Evolutionary conservation across 495 filamentous ascomycete genomes (phyloP), one percentile per base, ranked within the genome.

Genomic region (Tricharina praecox): DNA sequence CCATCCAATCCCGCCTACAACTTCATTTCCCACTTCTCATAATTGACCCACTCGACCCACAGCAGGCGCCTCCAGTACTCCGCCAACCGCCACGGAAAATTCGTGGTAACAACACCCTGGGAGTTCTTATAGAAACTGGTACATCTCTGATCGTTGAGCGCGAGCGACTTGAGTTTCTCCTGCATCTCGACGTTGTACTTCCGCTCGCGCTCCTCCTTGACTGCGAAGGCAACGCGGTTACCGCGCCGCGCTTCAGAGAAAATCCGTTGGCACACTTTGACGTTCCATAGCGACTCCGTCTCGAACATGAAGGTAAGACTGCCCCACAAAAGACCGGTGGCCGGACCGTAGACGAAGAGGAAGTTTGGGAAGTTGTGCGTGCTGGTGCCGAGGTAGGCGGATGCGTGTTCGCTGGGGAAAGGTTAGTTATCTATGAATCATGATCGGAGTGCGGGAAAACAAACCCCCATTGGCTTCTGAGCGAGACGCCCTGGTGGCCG

Each of bases 271-370:
- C 33, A 10, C 26, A 46, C 23, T 20, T 46, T 46, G 1, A 46
- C 30, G n/a, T 35, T 33, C 43, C 43, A 46, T 16, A 46, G 25
- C 13, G 43, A 25, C 43, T 46, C 26, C 2, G 43, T 46, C 43
- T 46, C 43, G 23, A 46, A 46, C 43, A 46, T 46, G n/a, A 46
- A 46, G 16, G 43, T 46, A 11, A 46, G 28, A 8, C 26, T 33
- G 7, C 43, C 43, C 43, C 43, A 46, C 26, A 46, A 23, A 11
- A 46, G 20, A 7, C 26, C 43, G 1, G 43, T 46, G 2, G 25
- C 43, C 1, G 75, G 75, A 3, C 76, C 77, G 23, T 68, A 64
- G 33, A 78, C 60, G 55, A 67, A 66, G 45, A 73, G 67, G 15
- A 64, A 67, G 47, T 72, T 72, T 0, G 70, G 69, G 34, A 69